These are phyloP conservation scores for Xylaria palmicola DNA, from an alignment of 495 filamentous ascomycete genomes.

Conservation along the genomic window DNA sequence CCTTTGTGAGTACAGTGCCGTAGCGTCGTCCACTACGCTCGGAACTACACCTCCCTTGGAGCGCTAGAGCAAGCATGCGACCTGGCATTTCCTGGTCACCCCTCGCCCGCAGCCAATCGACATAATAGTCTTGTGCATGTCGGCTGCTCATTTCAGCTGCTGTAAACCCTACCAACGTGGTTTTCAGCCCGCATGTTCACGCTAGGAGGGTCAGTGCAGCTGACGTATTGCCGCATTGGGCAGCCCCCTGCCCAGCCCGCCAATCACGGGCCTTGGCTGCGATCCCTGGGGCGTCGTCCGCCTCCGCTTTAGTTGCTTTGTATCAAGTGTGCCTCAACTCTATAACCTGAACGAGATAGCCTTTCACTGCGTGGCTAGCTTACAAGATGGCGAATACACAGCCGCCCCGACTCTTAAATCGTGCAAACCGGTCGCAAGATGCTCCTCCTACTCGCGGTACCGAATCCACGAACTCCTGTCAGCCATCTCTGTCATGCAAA, in stretches of 20 bases:
- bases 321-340: slow-evolving; percentile 18
- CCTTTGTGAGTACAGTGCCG: too few relatives aligned
- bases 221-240: slow-evolving; percentile 30
- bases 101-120: slow-evolving; percentile 16
- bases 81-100: slow-evolving; percentile 5
- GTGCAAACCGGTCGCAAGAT: slow-evolving; percentile 14
- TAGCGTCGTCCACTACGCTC: neutral
- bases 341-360: slow-evolving; percentile 18
- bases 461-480: neutral
- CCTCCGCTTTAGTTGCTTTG: slow-evolving; percentile 23
- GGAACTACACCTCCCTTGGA: neutral
- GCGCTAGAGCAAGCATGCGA: slow-evolving; percentile 8
- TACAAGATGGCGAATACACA: slow-evolving; percentile 10
- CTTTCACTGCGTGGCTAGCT: slow-evolving; percentile 16
- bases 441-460: slow-evolving; percentile 1
- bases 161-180: slow-evolving; percentile 16
- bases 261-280: slow-evolving; percentile 19
- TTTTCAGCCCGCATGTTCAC: slow-evolving; percentile 30
- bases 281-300: slow-evolving; percentile 12
- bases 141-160: slow-evolving; percentile 31
- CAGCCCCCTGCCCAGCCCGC: slow-evolving; percentile 12
- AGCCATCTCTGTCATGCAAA: slow-evolving; percentile 12
- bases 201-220: slow-evolving; percentile 24
- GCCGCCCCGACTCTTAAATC: slow-evolving; percentile 17
- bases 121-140: slow-evolving; percentile 27